Evolutionary conservation across 2,329 filamentous ascomycete genomes (phyloP), one percentile per base, ranked within the genome.

Genomic region (Cladophialophora yegresii): DNA sequence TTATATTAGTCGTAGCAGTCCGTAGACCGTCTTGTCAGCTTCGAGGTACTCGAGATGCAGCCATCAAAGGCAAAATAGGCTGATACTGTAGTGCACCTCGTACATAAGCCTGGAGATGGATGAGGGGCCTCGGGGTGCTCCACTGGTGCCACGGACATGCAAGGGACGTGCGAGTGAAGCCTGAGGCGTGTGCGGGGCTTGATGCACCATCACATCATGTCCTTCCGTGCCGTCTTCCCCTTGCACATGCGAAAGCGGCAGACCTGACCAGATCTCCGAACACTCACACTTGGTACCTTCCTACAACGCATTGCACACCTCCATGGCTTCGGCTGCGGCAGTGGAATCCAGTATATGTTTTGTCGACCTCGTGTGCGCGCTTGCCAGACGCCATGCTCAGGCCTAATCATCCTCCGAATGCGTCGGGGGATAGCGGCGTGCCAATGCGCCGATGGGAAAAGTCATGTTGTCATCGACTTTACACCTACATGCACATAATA

Each of bases 381-480:
- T 54, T 30, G 36, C 51, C 16, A 54, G 36, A 54, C 40, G 12
- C 22, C 30, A 20, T 32, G 45, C 32, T 23, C 47, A 51, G 9
- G 2, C 22, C 49, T 7, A 30, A 26, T 23, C 6, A 20, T 33
- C 28, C 20, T 51, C n/a, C 57, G 45, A 36, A 28, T 28, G 47
- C 12, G 26, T 36, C 57, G 20, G 30, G 22, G 26, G 30, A 36
- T 26, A 3, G 47, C 22, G 32, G 30, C 57, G 43, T 61, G 50
- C 58, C 26, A 43, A 33, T 54, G 32, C 16, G n/a, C 40, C 32
- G 50, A 30, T 30, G 43, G 10, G 40, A 32, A 62, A 66, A 70
- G 68, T 70, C 63, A 69, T 70, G 68, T 54, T 69, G 67, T 69
- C 66, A 69, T 70, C 33, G 67, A 69, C 55, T 63, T 61, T 65